phyloP scores from a whole-genome alignment of 2,329 filamentous ascomycete species.

The Neurospora sp. region DNA sequence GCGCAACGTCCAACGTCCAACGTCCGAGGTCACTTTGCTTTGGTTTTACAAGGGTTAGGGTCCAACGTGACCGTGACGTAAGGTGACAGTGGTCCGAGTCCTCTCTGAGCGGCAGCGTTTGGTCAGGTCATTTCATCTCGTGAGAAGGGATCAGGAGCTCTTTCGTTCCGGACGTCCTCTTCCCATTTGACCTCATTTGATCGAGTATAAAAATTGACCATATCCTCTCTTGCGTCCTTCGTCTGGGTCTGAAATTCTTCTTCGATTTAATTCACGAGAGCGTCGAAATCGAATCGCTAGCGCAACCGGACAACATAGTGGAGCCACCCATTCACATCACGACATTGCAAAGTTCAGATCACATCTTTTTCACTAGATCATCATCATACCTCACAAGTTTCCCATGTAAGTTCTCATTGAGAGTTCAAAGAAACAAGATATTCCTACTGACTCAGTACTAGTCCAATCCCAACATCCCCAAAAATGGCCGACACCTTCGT shows the following conservation, averaged over 20 bases:
- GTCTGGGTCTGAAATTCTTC: not conserved
- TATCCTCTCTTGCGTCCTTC: not conserved
- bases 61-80: not conserved
- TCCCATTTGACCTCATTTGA: too few relatives aligned
- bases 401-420: not conserved
- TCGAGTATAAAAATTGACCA: not conserved
- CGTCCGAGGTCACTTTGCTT: not conserved
- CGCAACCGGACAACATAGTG: not conserved
- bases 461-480: not conserved
- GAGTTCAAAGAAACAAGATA: too few relatives aligned
- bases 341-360: not conserved
- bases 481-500: slow-evolving; percentile 16
- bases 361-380: not conserved
- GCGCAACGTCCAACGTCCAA: not conserved
- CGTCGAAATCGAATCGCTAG: not conserved
- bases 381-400: not conserved
- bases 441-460: not conserved
- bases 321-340: not conserved
- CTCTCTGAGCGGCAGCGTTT: not conserved
- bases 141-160: not conserved
- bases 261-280: not conserved
- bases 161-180: not conserved
- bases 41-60: not conserved
- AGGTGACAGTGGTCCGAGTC: not conserved
- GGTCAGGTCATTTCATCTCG: not conserved